Percentiles rank a stretch among this genome's conserved stretches.
Evolutionary conservation across 345 rosid genomes (phyloP).

Genomic region (Erucastrum elatum): DNA sequence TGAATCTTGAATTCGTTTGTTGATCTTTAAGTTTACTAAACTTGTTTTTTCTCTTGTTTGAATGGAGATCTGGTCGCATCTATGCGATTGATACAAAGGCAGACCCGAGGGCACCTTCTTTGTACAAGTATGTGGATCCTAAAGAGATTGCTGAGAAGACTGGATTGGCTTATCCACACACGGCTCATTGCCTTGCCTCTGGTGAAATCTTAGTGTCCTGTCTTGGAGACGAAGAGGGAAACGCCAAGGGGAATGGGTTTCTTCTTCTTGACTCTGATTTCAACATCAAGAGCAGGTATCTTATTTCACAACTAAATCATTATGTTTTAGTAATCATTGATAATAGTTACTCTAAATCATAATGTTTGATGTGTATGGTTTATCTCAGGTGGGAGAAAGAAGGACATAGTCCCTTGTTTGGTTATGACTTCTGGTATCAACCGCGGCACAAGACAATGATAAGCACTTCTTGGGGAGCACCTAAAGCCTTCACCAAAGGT

Average conservation of each 20-base stretch:
- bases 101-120: conserved; percentile 66
- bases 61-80: conserved; percentile 77
- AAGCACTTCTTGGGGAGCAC: conserved; percentile 96
- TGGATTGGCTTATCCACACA: conserved; percentile 88
- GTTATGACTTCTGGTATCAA: conserved; percentile 97
- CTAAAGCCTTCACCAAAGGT: conserved; percentile 73
- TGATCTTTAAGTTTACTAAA: neutral
- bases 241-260: conserved; percentile 83
- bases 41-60: neutral
- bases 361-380: no score
- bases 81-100: conserved; percentile 65
- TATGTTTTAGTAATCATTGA: neutral
- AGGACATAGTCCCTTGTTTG: conserved; percentile 72
- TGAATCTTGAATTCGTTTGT: neutral
- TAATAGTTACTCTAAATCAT: no score
- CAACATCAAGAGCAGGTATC: conserved; percentile 56
- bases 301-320: neutral
- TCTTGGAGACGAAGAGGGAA: conserved; percentile 87
- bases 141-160: conserved; percentile 63
- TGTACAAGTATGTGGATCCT: conserved; percentile 78
- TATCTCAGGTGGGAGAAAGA: conserved; percentile 82
- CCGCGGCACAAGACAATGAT: conserved; percentile 89
- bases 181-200: conserved; percentile 83
- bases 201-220: conserved; percentile 84
- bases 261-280: conserved; percentile 88